These are phyloP conservation scores for Epithele typhae DNA, from an alignment of 768 basidiomycete species.

Conservation along the genomic window DNA sequence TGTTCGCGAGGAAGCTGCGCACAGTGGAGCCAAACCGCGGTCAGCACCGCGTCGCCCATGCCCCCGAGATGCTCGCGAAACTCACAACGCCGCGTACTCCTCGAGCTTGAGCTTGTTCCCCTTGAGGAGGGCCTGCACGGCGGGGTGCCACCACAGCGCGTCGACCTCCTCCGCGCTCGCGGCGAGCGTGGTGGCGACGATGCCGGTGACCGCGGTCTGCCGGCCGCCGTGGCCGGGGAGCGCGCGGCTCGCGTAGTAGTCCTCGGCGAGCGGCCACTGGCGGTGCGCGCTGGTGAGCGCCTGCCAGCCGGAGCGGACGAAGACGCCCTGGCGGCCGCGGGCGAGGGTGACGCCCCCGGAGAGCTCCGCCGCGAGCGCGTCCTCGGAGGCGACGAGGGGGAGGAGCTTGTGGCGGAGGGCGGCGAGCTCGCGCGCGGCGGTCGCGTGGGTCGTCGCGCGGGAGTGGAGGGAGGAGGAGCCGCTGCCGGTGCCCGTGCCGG, in stretches of 20 bases:
- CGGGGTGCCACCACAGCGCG: constrained; percentile 67
- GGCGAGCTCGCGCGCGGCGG: constrained; percentile 40
- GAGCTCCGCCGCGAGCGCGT: constrained; percentile 62
- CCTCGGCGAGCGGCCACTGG: constrained; percentile 34
- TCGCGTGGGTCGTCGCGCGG: constrained; percentile 20
- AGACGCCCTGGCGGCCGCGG: constrained; percentile 59
- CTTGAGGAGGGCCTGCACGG: constrained; percentile 52
- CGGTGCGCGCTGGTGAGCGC: constrained; percentile 42
- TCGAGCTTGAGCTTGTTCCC: constrained; percentile 61
- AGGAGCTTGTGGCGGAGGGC: constrained; percentile 52
- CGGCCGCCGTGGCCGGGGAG: constrained; percentile 24
- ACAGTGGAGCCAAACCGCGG: constrained; percentile 4
- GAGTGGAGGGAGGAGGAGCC: constrained; percentile 16
- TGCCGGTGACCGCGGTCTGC: constrained; percentile 40
- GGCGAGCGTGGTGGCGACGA: constrained; percentile 55
- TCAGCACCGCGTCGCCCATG: not conserved
- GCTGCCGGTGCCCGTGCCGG: not conserved
- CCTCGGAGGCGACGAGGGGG: constrained; percentile 63
- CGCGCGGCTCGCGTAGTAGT: constrained; percentile 13
- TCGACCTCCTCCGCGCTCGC: constrained; percentile 47
- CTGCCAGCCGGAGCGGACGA: constrained; percentile 73
- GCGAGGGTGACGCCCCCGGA: constrained; percentile 58
- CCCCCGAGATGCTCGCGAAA: constrained; percentile 2
- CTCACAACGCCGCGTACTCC: constrained; percentile 75
- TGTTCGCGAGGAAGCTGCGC: constrained; percentile 61